Evolutionary conservation across 2,329 filamentous ascomycete species (phyloP).

Genomic region (Mariannaea sp.): DNA sequence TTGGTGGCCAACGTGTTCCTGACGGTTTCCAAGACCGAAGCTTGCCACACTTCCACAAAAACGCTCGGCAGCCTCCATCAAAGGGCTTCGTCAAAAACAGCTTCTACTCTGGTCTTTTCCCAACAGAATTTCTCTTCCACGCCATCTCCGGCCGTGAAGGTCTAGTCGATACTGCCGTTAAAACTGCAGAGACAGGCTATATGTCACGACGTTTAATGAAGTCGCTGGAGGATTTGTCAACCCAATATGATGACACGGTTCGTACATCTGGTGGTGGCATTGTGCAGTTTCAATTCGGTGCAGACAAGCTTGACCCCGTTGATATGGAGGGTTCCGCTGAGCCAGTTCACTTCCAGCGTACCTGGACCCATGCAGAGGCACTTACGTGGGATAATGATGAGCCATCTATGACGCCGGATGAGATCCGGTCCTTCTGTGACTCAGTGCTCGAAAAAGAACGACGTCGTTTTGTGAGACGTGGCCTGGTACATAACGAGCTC

Average conservation of each 20-base stretch:
- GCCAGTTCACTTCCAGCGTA: slow-evolving; percentile 89
- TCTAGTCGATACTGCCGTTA: slow-evolving; percentile 97
- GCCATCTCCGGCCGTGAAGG: slow-evolving; percentile 98
- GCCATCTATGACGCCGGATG: slow-evolving; percentile 70
- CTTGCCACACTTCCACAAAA: slow-evolving; percentile 93
- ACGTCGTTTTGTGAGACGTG: slow-evolving; percentile 63
- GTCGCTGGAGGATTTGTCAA: slow-evolving; percentile 91
- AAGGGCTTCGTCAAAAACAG: slow-evolving; percentile 98
- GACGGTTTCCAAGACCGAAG: slow-evolving; percentile 97
- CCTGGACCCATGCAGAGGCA: slow-evolving; percentile 80
- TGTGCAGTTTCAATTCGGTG: slow-evolving; percentile 97
- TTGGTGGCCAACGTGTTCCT: slow-evolving; percentile 86
- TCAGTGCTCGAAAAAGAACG: slow-evolving; percentile 71
- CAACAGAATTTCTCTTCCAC: slow-evolving; percentile 96
- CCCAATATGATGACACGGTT: slow-evolving; percentile 92
- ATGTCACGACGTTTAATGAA: slow-evolving; percentile 99
- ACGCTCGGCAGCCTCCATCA: slow-evolving; percentile 85
- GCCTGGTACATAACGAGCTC: slow-evolving; percentile 63
- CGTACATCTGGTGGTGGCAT: slow-evolving; percentile 86
- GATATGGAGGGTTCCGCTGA: slow-evolving; percentile 96
- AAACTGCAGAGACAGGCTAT: slow-evolving; percentile 98
- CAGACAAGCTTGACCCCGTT: slow-evolving; percentile 92
- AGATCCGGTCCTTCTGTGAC: slow-evolving; percentile 72
- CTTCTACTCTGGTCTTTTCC: slow-evolving; percentile 90
- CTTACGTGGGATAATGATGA: slow-evolving; percentile 81